phyloP scores from a whole-genome alignment of 1,284 basidiomycete genomes.

The Cryptococcus jaspeensis region DNA sequence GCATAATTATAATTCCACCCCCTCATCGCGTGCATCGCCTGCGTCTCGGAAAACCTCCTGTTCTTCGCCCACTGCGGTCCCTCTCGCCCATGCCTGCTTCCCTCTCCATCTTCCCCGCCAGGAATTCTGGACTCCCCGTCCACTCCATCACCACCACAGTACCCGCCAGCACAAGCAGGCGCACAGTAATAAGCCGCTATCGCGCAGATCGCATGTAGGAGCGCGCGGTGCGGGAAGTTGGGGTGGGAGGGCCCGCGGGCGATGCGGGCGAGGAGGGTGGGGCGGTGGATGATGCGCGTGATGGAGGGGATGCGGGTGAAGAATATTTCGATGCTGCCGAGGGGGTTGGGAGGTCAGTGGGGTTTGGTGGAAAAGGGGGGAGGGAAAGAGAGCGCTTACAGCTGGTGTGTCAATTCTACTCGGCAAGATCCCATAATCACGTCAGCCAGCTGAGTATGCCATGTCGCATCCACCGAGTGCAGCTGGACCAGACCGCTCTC shows the following conservation, averaged over 20 bases:
- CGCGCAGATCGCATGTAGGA: conserved; percentile 53
- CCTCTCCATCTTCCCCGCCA: conserved; percentile 11
- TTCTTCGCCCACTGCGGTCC: conserved; percentile 18
- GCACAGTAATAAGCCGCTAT: conserved; percentile 4
- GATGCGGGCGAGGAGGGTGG: conserved; percentile 44
- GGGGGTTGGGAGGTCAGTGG: no score
- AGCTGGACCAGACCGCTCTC: no score
- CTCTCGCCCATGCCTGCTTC: conserved; percentile 4
- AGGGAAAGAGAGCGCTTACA: no score
- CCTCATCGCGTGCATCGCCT: conserved; percentile 20
- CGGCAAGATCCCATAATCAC: no score
- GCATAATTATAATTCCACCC: conserved; percentile 19
- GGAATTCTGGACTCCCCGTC: neutral
- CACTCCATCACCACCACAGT: neutral
- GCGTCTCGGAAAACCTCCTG: conserved; percentile 30
- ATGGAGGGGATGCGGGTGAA: conserved; percentile 43
- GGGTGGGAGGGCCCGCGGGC: conserved; percentile 47
- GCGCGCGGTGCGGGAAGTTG: conserved; percentile 48
- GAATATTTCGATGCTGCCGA: conserved; percentile 40
- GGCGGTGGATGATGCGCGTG: conserved; percentile 42
- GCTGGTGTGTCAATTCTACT: no score
- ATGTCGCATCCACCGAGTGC: no score
- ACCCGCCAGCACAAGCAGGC: neutral
- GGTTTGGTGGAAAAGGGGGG: no score
- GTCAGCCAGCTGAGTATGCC: no score